Percentiles rank a stretch among this genome's conserved stretches.
phyloP scores from a whole-genome alignment of 1,139 yeast species.

The Pichia sp. region DNA sequence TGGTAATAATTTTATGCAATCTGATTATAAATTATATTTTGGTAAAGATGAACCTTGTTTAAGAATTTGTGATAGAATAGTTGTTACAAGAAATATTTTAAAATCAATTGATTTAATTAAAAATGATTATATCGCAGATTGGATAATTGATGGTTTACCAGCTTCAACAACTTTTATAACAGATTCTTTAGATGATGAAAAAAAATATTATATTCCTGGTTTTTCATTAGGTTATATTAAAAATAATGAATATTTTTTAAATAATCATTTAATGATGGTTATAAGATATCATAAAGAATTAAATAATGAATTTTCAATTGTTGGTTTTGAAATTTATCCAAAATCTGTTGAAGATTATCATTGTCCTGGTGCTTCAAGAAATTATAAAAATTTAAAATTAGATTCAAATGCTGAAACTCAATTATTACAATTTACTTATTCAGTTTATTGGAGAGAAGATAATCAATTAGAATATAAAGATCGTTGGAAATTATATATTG shows the following conservation, averaged over 20 bases:
- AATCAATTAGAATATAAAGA: constrained; percentile 55
- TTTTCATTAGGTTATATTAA: constrained; percentile 73
- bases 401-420: constrained; percentile 32
- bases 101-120: constrained; percentile 58
- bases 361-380: constrained; percentile 65
- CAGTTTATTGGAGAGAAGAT: constrained; percentile 89
- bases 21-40: constrained; percentile 59
- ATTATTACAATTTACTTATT: constrained; percentile 69
- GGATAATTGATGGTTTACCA: constrained; percentile 81
- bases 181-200: constrained; percentile 41
- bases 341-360: constrained; percentile 62
- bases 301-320: constrained; percentile 51
- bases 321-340: constrained; percentile 89
- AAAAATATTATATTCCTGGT: constrained; percentile 77
- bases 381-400: constrained; percentile 50
- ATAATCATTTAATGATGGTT: constrained; percentile 79
- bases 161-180: constrained; percentile 83
- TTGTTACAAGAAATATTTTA: constrained; percentile 43
- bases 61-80: constrained; percentile 58
- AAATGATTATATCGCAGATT: constrained; percentile 71
- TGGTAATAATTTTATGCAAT: constrained; percentile 76
- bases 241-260: constrained; percentile 51
- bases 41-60: constrained; percentile 60
- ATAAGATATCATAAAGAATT: constrained; percentile 62
- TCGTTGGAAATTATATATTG: constrained; percentile 64